A percentile compares a stretch with the other conserved stretches of the same genome.
Evolutionary conservation across 2,329 filamentous ascomycete species (phyloP).

Genomic region (Xylaria sp.): DNA sequence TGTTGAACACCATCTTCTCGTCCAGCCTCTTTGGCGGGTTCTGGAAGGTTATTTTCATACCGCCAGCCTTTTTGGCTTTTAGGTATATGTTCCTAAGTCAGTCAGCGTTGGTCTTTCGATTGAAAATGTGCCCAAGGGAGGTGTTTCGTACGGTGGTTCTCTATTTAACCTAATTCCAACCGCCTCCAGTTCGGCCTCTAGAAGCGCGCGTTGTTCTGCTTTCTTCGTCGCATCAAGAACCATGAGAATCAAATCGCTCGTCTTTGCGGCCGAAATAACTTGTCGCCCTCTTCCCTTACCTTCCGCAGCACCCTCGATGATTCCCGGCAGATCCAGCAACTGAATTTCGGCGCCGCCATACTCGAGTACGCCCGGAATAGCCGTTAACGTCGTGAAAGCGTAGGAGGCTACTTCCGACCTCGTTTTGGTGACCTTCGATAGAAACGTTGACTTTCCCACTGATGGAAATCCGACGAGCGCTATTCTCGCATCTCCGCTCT

Average conservation of each 20-base stretch:
- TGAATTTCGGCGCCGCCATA: constrained; percentile 99
- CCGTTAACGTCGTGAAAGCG: constrained; percentile 96
- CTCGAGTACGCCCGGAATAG: constrained; percentile 95
- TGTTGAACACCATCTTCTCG: constrained; percentile 98
- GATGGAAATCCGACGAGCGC: constrained; percentile 98
- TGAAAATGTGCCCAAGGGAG: neutral
- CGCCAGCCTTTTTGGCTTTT: constrained; percentile 93
- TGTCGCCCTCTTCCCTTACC: constrained; percentile 95
- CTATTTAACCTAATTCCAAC: constrained; percentile 94
- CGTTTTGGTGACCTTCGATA: constrained; percentile 99
- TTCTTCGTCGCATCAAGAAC: constrained; percentile 95
- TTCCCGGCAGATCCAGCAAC: constrained; percentile 95
- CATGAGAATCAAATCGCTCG: constrained; percentile 97
- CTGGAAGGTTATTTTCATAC: constrained; percentile 98
- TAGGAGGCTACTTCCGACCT: constrained; percentile 96
- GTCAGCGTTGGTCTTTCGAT: constrained; percentile 15
- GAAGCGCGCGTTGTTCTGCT: constrained; percentile 86
- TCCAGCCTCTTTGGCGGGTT: constrained; percentile 88
- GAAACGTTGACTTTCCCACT: constrained; percentile 96
- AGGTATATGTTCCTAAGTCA: constrained; percentile 87
- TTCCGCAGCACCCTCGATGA: constrained; percentile 96
- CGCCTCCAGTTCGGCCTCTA: constrained; percentile 93
- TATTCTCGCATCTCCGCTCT: constrained; percentile 95
- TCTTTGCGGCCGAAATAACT: constrained; percentile 98
- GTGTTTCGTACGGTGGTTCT: constrained; percentile 77